Conservation (phyloP, 805 yeast genomes). For the Candida ascalaphidarum region DNA sequence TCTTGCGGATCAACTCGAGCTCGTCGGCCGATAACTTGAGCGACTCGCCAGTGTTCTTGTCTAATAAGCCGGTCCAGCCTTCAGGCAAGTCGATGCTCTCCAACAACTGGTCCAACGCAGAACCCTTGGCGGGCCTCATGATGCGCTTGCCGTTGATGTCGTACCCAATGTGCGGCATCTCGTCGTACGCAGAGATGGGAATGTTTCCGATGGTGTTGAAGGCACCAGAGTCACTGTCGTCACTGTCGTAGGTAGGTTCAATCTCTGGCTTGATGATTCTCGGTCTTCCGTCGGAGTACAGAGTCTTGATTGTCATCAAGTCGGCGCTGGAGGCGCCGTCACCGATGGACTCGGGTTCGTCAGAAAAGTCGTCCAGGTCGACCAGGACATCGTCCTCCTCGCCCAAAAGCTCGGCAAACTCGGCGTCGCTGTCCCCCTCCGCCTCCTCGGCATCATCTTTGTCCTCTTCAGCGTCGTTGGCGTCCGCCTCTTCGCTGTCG, state of each 20-base stretch:
- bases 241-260: constrained; percentile 90
- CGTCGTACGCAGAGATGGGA: constrained; percentile 90
- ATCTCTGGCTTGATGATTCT: constrained; percentile 81
- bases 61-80: constrained; percentile 97
- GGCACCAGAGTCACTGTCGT: constrained; percentile 79
- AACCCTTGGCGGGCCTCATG: constrained; percentile 97
- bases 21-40: constrained; percentile 83
- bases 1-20: constrained; percentile 75
- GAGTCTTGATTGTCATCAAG: constrained; percentile 30
- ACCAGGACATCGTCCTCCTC: constrained; percentile 40
- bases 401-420: constrained; percentile 52
- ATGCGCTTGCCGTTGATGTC: constrained; percentile 95
- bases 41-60: constrained; percentile 78
- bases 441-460: constrained; percentile 24
- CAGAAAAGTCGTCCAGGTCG: constrained; percentile 40
- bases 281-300: constrained; percentile 72
- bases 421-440: constrained; percentile 47
- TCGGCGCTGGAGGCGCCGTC: constrained; percentile 35
- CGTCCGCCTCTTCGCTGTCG: no score
- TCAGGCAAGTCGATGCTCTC: constrained; percentile 92
- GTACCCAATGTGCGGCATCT: constrained; percentile 95
- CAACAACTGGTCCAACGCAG: constrained; percentile 83
- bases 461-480: no score
- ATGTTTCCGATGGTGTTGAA: constrained; percentile 88
- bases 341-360: constrained; percentile 48